Base-by-base conservation (phyloP, 495 filamentous ascomycete species). In the Penicillium daleae region DNA sequence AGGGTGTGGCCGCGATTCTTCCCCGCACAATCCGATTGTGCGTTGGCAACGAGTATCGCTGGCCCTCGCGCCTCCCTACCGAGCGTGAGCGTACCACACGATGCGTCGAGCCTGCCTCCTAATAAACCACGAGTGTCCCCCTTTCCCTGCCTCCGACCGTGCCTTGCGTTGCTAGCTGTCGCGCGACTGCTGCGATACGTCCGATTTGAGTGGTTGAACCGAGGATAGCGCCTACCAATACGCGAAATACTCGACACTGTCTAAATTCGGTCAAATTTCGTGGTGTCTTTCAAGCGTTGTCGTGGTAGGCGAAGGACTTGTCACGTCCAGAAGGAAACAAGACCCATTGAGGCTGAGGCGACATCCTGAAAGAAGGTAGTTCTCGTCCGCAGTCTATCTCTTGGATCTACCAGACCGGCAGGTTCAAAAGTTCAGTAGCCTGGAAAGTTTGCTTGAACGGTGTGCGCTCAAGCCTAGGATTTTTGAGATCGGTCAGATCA, bases 131-230 rank as follows among this genome's bases (percentile, higher is more conserved):
- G 60, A 72, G 60, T 61, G 69, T 56, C 49, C 55, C 63, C 52
- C 53, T 58, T 56, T 63, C 27, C 35, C 54, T 37, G 48, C 61
- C 53, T 57, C 58, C 50, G 35, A 58, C 51, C 61, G 67, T 66
- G 60, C 73, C 74, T 76, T 75, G 72, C 70, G 65, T 75, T 69
- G 61, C 58, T 76, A 76, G 69, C 57, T 24, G 15, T 35, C 22
- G 57, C 29, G 51, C 33, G 22, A 52, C 44, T 10, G 10, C 52
- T 29, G 29, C 32, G 7, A 46, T 56, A 54, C 60, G 22, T 54
- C 51, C 31, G 19, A 33, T 35, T 39, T 27, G 48, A 35, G 29
- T 54, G 51, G 51, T 35, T 35, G 51, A 54, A 35, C n/a, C 51
- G 29, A 33, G 26, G 29, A 26, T 27, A 50, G 46, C 13, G 13